Conservation (phyloP, 2,329 filamentous ascomycete genomes). For the Elsinoe fawcettii region DNA sequence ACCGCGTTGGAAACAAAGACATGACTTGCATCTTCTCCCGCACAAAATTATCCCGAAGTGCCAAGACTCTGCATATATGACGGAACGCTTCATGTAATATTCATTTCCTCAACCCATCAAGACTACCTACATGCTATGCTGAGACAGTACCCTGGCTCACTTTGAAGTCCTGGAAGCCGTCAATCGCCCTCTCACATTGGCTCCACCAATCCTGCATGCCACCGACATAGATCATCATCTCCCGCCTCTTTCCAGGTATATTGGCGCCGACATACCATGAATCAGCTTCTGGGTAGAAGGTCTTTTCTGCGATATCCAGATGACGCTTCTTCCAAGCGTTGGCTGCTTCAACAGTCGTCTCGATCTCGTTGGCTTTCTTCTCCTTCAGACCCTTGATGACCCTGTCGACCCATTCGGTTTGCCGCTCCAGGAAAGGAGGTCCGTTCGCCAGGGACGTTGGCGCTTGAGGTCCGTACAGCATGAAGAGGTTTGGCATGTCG, state of each 20-base stretch:
- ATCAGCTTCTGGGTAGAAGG: not conserved
- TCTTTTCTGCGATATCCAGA: not conserved
- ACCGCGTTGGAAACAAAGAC: conserved; percentile 9
- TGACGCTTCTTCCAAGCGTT: conserved; percentile 29
- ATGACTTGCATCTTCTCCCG: not conserved
- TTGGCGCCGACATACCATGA: conserved; percentile 5
- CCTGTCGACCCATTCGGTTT: conserved; percentile 39
- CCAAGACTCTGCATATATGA: not conserved
- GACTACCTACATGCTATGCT: no score
- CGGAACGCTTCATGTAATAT: no score
- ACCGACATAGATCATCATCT: conserved; percentile 9
- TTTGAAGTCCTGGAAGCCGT: not conserved
- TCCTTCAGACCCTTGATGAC: conserved; percentile 32
- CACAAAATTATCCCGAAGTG: conserved; percentile 3
- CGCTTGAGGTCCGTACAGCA: conserved; percentile 36
- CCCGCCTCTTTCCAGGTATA: not conserved
- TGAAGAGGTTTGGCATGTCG: conserved; percentile 28
- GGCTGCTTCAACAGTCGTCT: conserved; percentile 35
- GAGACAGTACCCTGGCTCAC: not conserved
- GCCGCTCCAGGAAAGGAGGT: conserved; percentile 36
- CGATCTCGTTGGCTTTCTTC: conserved; percentile 32
- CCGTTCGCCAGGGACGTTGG: conserved; percentile 41
- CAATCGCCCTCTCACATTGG: not conserved
- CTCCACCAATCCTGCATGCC: not conserved
- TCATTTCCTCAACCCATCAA: no score